Conservation (phyloP, 768 basidiomycete species). For the Psilocybe sp. region DNA sequence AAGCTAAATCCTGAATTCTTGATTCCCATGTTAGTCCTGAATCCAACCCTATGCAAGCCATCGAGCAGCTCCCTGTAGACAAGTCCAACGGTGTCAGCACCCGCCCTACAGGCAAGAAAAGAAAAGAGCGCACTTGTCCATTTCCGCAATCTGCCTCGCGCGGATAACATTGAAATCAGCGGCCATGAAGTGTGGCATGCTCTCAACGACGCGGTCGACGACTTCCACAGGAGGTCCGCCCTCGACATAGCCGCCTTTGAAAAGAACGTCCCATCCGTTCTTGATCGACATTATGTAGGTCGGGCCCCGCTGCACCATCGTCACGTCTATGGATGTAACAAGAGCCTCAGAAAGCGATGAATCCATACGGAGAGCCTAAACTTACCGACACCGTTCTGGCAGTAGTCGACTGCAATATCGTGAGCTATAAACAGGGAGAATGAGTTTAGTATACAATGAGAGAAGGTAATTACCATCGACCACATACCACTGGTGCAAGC, state of each 20-base stretch:
- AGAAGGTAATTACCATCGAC: too few species aligned
- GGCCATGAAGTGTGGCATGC: slow-evolving; percentile 36
- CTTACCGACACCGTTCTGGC: slow-evolving; percentile 30
- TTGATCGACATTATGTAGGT: slow-evolving; percentile 51
- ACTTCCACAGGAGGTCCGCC: slow-evolving; percentile 44
- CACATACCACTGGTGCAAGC: slow-evolving; percentile 53
- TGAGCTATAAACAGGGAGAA: slow-evolving; percentile 24
- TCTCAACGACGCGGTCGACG: slow-evolving; percentile 46
- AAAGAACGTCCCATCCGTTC: slow-evolving; percentile 30
- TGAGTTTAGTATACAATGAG: not conserved
- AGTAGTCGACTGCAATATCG: slow-evolving; percentile 37
- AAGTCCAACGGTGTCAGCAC: not conserved
- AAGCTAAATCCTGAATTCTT: slow-evolving; percentile 35
- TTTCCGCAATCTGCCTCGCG: slow-evolving; percentile 24
- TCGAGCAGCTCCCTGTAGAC: slow-evolving; percentile 29
- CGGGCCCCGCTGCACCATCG: slow-evolving; percentile 26
- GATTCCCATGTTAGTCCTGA: slow-evolving; percentile 38
- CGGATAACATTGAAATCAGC: slow-evolving; percentile 18
- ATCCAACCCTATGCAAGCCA: slow-evolving; percentile 42
- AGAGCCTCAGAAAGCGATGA: not conserved
- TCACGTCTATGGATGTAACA: slow-evolving; percentile 8
- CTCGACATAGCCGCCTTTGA: slow-evolving; percentile 40
- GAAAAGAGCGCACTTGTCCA: slow-evolving; percentile 29
- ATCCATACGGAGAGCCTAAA: not conserved
- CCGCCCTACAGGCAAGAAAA: not conserved